A percentile compares a stretch with the other conserved stretches of the same genome.
phyloP scores from a whole-genome alignment of 805 yeast genomes.

The Grigorovia transvaalensis region DNA sequence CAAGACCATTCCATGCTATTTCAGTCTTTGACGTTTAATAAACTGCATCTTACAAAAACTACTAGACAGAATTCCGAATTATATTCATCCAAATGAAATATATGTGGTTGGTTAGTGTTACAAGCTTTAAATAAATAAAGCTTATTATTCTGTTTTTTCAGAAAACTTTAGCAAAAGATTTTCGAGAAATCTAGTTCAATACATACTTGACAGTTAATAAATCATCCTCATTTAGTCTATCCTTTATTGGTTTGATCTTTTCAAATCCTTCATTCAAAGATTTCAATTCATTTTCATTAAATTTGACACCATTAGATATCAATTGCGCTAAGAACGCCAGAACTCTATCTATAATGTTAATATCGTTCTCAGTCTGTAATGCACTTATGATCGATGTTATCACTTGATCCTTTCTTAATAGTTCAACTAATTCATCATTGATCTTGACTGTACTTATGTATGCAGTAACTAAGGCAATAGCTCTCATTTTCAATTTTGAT shows the following conservation, averaged over 20 bases:
- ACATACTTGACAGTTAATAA: slow-evolving; percentile 40
- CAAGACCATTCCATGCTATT: neutral
- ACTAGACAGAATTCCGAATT: slow-evolving; percentile 10
- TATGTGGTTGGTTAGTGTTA: neutral
- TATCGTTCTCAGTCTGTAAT: slow-evolving; percentile 24
- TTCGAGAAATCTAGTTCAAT: slow-evolving; percentile 6
- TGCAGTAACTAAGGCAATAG: slow-evolving; percentile 49
- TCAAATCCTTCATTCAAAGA: slow-evolving; percentile 31
- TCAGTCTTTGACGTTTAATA: slow-evolving; percentile 17
- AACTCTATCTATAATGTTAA: slow-evolving; percentile 48
- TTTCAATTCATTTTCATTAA: slow-evolving; percentile 34
- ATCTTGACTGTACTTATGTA: slow-evolving; percentile 43
- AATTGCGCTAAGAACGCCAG: slow-evolving; percentile 41
- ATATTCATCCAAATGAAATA: neutral
- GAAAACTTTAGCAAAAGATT: neutral
- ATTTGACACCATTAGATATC: slow-evolving; percentile 35
- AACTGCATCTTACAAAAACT: slow-evolving; percentile 30
- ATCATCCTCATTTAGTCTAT: slow-evolving; percentile 46
- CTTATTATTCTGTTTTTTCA: neutral
- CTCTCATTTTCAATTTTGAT: slow-evolving; percentile 41
- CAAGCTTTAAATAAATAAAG: neutral
- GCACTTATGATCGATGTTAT: slow-evolving; percentile 21
- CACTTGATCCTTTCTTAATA: slow-evolving; percentile 29
- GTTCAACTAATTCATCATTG: slow-evolving; percentile 28
- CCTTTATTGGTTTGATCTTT: slow-evolving; percentile 34